Evolutionary conservation across 306 rosid species (phyloP), one percentile per base, ranked within the genome.

Genomic region (Sphenostylis stenocarpa): DNA sequence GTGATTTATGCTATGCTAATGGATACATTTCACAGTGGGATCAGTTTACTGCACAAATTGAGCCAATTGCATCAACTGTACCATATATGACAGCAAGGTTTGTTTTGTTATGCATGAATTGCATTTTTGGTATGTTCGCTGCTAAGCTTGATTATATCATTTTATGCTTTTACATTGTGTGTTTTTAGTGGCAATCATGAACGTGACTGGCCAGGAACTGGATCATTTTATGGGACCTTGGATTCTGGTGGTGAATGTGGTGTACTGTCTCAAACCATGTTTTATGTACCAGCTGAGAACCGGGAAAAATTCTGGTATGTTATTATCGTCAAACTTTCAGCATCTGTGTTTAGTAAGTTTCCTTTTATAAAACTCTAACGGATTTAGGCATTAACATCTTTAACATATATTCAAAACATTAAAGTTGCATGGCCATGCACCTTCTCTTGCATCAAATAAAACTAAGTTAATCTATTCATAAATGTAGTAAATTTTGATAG

Each of bases 241-340:
- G 98, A 95, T 86, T 95, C 96, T 2, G 97, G 98, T 17, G 98
- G 98, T 79, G 98, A 95, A 87, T 95, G 97, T 24, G 98, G 98
- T 51, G 97, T 95, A 44, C 67, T 72, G 78, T 90, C 96, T 55
- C 90, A 95, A 78, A 90, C 75, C 66, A 89, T 92, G 98, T 95
- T 95, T 81, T 95, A 89, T 73, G 94, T 88, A 47, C 98, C 98
- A 64, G 95, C 97, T 21, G 93, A 91, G 84, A 94, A 91, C 62
- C 82, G 97, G 55, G 97, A 81, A 58, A 94, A 87, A 48, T 94
- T 90, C 84, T 94, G 98, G 97, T 94, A 20, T 53, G 44, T 14
- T 15, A 65, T 68, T 17, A 21, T 43, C 53, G 38, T 48, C 74
- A 74, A 68, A 39, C 71, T 62, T 66, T 43, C 38, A 21, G 11